Conservation (phyloP, 2,329 filamentous ascomycete genomes). For the Beauveria caledonica region DNA sequence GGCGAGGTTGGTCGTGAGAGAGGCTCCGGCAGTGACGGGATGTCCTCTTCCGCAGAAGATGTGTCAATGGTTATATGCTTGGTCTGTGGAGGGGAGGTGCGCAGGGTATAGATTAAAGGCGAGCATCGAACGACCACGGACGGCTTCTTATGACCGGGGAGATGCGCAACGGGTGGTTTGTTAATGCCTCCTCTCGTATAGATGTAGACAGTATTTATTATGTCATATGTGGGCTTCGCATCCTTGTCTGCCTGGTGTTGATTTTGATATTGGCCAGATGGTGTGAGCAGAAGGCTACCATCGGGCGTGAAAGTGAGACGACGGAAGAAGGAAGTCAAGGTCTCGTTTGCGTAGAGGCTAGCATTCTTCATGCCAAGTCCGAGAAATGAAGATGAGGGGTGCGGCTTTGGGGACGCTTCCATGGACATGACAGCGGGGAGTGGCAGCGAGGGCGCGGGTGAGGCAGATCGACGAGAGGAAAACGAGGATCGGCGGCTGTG, state of each 20-base stretch:
- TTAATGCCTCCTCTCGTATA: constrained; percentile 95
- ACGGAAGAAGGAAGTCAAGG: constrained; percentile 92
- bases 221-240: constrained; percentile 68
- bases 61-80: constrained; percentile 94
- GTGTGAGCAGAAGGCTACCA: constrained; percentile 86
- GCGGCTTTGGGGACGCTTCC: constrained; percentile 78
- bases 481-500: constrained; percentile 95
- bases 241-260: constrained; percentile 59
- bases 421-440: constrained; percentile 92
- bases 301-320: constrained; percentile 91
- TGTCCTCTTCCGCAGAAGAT: constrained; percentile 74
- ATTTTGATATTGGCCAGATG: constrained; percentile 89
- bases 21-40: constrained; percentile 77
- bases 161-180: constrained; percentile 87
- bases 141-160: constrained; percentile 96
- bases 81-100: constrained; percentile 59
- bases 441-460: constrained; percentile 87
- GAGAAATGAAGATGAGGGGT: constrained; percentile 42
- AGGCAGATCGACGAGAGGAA: constrained; percentile 77
- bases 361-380: constrained; percentile 69
- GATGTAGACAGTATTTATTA: constrained; percentile 96
- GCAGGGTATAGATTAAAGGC: constrained; percentile 75
- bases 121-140: constrained; percentile 95
- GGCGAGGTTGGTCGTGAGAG: constrained; percentile 53
- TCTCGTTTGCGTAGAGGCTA: constrained; percentile 92